Evolutionary conservation across 768 basidiomycete genomes (phyloP).

Genomic region (Mycena capillaripes): DNA sequence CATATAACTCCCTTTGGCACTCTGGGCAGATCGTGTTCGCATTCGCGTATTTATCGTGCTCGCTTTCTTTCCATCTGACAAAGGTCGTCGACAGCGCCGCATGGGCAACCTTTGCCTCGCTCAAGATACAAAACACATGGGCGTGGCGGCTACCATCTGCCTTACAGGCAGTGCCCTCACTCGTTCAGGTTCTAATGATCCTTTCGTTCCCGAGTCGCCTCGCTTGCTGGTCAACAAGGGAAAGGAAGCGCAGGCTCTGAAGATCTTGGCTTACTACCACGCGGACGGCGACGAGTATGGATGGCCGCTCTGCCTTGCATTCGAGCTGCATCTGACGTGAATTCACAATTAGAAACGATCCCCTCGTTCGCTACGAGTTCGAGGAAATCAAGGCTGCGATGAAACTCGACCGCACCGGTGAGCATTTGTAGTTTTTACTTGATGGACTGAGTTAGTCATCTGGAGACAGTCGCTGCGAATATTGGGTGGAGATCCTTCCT

Average conservation of each 20-base stretch:
- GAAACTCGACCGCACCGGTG: slow-evolving; percentile 68
- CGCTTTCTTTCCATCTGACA: slow-evolving; percentile 31
- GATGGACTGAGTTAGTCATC: not conserved
- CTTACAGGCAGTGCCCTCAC: slow-evolving; percentile 77
- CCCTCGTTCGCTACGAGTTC: slow-evolving; percentile 80
- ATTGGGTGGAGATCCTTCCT: slow-evolving; percentile 81
- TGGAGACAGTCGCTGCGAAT: slow-evolving; percentile 59
- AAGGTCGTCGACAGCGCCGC: slow-evolving; percentile 63
- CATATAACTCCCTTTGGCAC: slow-evolving; percentile 91
- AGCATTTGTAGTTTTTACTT: not conserved
- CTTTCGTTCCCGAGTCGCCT: slow-evolving; percentile 86
- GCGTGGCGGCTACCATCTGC: slow-evolving; percentile 87
- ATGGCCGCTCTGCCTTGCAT: not conserved
- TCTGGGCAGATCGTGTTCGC: slow-evolving; percentile 81
- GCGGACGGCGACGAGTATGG: slow-evolving; percentile 77
- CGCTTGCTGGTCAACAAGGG: slow-evolving; percentile 87
- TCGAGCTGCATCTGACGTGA: slow-evolving; percentile 20
- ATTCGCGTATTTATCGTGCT: slow-evolving; percentile 33
- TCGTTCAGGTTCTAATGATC: slow-evolving; percentile 75
- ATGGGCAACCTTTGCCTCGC: slow-evolving; percentile 89
- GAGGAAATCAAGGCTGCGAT: slow-evolving; percentile 90
- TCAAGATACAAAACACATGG: slow-evolving; percentile 77
- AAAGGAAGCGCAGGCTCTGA: slow-evolving; percentile 73
- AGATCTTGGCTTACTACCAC: slow-evolving; percentile 86
- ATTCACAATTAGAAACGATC: slow-evolving; percentile 60